Evolutionary conservation across 305 asterid genomes (phyloP).

Genomic region (Withania somnifera): DNA sequence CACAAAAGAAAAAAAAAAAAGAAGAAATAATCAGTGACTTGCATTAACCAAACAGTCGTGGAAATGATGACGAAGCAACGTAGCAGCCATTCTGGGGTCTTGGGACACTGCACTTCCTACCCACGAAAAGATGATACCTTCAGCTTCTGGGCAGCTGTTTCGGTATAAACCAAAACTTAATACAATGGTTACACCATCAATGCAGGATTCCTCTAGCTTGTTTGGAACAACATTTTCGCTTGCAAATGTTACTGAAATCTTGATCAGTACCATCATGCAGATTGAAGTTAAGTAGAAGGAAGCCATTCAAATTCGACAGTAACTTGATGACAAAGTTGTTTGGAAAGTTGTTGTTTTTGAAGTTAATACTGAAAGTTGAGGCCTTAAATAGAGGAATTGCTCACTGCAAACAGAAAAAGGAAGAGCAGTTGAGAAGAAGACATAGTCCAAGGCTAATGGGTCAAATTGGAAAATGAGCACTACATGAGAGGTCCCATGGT

Average conservation of each 20-base stretch:
- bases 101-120: constrained; percentile 53
- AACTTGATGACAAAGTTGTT: background rate
- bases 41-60: constrained; percentile 79
- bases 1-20: background rate
- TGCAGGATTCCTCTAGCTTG: constrained; percentile 27
- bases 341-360: background rate
- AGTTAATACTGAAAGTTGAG: background rate
- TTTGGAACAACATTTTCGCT: background rate
- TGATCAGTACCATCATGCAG: constrained; percentile 18
- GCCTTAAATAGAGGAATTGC: background rate
- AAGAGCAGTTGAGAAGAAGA: constrained; percentile 1
- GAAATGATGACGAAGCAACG: constrained; percentile 77
- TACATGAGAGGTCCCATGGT: background rate
- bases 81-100: constrained; percentile 85
- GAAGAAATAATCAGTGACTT: constrained; percentile 9
- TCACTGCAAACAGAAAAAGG: background rate
- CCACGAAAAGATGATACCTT: constrained; percentile 63
- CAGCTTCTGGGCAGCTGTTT: constrained; percentile 61
- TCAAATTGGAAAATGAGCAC: background rate
- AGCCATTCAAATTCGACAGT: background rate
- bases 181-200: constrained; percentile 23
- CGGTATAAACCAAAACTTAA: constrained; percentile 54
- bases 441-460: background rate
- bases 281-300: constrained; percentile 11
- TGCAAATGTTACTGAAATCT: constrained; percentile 16